Evolutionary conservation across 805 yeast genomes (phyloP).

Genomic region (Sporopachydermia quercuum): DNA sequence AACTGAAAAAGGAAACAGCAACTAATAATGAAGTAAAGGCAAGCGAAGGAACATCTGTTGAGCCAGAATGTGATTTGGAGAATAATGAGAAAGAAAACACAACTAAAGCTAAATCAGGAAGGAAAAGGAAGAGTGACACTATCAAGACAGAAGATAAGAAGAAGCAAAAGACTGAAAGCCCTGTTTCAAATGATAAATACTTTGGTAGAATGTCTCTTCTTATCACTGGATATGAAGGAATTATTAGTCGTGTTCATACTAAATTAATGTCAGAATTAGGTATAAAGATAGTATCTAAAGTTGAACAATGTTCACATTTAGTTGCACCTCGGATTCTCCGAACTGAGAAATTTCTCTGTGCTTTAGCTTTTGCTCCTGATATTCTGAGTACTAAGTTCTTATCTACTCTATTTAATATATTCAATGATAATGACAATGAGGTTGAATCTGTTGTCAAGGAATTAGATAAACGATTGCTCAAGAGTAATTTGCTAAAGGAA

Average conservation of each 20-base stretch:
- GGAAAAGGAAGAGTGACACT: no score
- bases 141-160: slow-evolving; percentile 1
- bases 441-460: slow-evolving; percentile 12
- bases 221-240: slow-evolving; percentile 51
- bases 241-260: slow-evolving; percentile 28
- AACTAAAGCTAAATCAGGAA: no score
- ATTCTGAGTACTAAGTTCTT: slow-evolving; percentile 43
- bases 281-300: slow-evolving; percentile 28
- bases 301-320: slow-evolving; percentile 25
- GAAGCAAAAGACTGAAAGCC: slow-evolving; percentile 11
- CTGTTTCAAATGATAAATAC: slow-evolving; percentile 6
- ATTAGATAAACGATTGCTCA: slow-evolving; percentile 15
- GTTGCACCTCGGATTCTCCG: slow-evolving; percentile 74
- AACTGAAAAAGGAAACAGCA: neutral
- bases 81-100: slow-evolving; percentile 4
- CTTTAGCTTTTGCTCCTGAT: slow-evolving; percentile 39
- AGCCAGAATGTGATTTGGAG: no score
- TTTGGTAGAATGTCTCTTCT: slow-evolving; percentile 13
- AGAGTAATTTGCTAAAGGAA: slow-evolving; percentile 16
- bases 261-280: slow-evolving; percentile 37
- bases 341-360: slow-evolving; percentile 73
- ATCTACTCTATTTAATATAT: slow-evolving; percentile 26
- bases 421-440: slow-evolving; percentile 9
- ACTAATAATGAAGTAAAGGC: neutral
- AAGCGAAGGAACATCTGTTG: no score